Evolutionary conservation across 768 basidiomycete species (phyloP), one percentile per base, ranked within the genome.

Genomic region (Leucocoprinus birnbaumii): DNA sequence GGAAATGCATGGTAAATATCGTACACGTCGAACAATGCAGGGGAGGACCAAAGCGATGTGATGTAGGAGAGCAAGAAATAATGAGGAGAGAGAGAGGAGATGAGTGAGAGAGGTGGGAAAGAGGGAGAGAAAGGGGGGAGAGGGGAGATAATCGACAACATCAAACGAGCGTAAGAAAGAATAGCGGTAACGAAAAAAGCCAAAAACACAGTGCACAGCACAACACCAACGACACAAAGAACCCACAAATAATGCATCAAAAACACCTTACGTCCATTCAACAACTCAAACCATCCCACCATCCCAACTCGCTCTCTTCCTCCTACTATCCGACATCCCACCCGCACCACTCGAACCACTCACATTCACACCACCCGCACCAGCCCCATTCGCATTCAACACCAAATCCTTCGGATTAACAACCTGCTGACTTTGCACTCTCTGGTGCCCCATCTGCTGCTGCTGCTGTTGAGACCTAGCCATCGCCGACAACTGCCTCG

Each of bases 271-370:
- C 31, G 11, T 11, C 6, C 5, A 31, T 31, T 31, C 31, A 52
- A 37, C 19, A 16, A 27, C 43, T 41, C 38, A 55, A 4, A 55
- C n/a, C 46, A 55, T 5, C 14, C 62, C 69, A 4, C 73, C 71
- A 61, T 74, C 73, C 73, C 73, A 75, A 60, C 73, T 75, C 21
- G 72, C 71, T 59, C 73, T 65, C 66, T 75, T 75, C 56, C 73
- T 53, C 65, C 73, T 73, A 48, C 67, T 70, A 53, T 65, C 67
- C 46, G 38, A 31, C 5, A 5, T 31, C 11, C 31, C 31, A 31
- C 38, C n/a, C 9, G 38, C 38, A 4, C 38, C 16, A 38, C 38
- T 14, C 38, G 3, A 5, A 13, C 25, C 46, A 8, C 38, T n/a
- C 4, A 19, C 40, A 42, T 48, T 35, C 14, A 38, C 9, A 3